These are phyloP conservation scores for Wickerhamomyces sydowiorum DNA, from an alignment of 805 yeast genomes.

Conservation along the genomic window DNA sequence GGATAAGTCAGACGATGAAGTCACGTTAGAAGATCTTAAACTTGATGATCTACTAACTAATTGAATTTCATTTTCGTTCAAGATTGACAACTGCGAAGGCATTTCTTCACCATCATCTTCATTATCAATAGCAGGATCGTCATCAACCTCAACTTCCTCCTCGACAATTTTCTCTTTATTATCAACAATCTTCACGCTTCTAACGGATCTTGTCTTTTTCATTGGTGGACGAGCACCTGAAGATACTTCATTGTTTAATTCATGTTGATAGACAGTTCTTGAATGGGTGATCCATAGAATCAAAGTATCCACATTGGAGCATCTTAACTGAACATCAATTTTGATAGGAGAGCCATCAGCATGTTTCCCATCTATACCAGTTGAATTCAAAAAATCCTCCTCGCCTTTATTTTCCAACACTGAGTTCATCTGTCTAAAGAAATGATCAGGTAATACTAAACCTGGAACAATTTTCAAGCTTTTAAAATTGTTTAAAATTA, in stretches of 20 bases:
- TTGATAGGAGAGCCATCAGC: constrained; percentile 59
- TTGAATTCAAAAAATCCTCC: constrained; percentile 52
- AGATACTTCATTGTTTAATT: constrained; percentile 1
- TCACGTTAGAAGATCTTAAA: constrained; percentile 12
- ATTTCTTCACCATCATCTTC: constrained; percentile 27
- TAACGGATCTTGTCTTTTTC: neutral
- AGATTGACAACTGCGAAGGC: constrained; percentile 34
- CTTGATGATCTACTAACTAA: constrained; percentile 22
- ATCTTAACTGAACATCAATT: constrained; percentile 78
- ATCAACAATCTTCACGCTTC: neutral
- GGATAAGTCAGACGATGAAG: constrained; percentile 11
- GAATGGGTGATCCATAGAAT: constrained; percentile 87
- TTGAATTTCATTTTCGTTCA: constrained; percentile 31
- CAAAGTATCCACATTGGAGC: constrained; percentile 49
- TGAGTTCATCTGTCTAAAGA: constrained; percentile 61
- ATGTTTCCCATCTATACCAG: constrained; percentile 66
- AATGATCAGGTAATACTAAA: constrained; percentile 84
- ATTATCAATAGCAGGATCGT: constrained; percentile 20
- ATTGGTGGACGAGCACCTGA: neutral
- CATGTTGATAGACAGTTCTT: constrained; percentile 31
- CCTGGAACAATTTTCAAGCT: constrained; percentile 48
- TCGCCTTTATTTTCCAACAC: constrained; percentile 27
- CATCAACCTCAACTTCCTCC: neutral
- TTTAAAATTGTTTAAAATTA: constrained; percentile 29
- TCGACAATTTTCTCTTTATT: neutral